Evolutionary conservation across 345 rosid genomes (phyloP).

Genomic region (Leavenworthia alabamica): DNA sequence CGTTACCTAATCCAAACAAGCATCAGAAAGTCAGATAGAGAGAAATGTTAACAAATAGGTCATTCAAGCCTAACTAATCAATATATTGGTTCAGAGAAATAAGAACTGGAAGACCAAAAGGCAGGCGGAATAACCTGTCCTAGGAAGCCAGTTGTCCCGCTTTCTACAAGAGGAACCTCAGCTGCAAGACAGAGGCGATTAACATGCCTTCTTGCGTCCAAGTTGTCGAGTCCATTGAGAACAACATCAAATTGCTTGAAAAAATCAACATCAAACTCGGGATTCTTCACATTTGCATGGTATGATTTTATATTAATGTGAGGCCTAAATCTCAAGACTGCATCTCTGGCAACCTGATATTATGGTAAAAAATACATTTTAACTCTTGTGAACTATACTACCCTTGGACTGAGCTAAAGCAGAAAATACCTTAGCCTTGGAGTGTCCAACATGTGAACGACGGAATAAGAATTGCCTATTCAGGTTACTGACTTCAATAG

Average conservation of each 20-base stretch:
- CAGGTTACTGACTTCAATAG: constrained; percentile 98
- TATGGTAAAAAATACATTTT: constrained; percentile 1
- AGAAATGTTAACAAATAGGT: background rate
- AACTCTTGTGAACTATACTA: background rate
- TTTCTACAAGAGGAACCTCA: constrained; percentile 91
- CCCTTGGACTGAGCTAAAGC: background rate
- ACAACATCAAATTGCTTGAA: constrained; percentile 92
- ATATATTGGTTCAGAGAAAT: background rate
- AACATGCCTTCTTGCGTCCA: constrained; percentile 95
- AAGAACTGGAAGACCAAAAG: background rate
- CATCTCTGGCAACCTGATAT: constrained; percentile 92
- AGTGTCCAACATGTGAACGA: constrained; percentile 88
- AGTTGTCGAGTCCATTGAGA: constrained; percentile 92
- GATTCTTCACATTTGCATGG: constrained; percentile 87
- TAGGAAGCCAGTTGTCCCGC: constrained; percentile 97
- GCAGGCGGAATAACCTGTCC: constrained; percentile 64
- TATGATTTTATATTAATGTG: constrained; percentile 68
- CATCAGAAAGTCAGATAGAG: constrained; percentile 11
- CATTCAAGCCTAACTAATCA: background rate
- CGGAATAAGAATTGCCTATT: constrained; percentile 95
- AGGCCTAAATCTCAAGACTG: constrained; percentile 90
- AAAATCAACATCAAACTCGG: constrained; percentile 77
- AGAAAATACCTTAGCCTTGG: constrained; percentile 79
- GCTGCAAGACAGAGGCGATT: constrained; percentile 99
- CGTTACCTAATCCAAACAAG: constrained; percentile 52